phyloP scores from a whole-genome alignment of 345 rosid species.

The Reutealis trisperma region DNA sequence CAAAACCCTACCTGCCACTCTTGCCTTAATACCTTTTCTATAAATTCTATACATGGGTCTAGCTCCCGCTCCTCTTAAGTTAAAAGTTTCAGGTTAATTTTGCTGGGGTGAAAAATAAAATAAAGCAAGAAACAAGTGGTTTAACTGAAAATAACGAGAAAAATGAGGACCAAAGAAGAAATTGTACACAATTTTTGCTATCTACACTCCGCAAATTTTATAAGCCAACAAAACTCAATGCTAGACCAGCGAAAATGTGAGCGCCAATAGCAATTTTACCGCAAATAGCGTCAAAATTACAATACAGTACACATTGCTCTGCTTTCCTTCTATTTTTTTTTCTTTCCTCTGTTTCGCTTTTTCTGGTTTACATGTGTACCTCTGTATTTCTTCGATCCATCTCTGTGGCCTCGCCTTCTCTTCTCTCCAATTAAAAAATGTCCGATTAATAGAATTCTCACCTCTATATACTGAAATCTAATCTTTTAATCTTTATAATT shows the following conservation, averaged over 20 bases:
- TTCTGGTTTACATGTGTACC: constrained; percentile 5
- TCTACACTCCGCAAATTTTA: neutral
- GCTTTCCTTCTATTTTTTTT: neutral
- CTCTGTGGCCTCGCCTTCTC: neutral
- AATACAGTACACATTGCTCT: neutral
- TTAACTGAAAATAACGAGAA: neutral
- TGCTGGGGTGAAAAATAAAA: neutral
- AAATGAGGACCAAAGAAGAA: neutral
- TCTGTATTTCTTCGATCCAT: constrained; percentile 13
- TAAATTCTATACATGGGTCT: no score
- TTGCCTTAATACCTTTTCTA: no score
- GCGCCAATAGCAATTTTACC: constrained; percentile 20
- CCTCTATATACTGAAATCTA: neutral
- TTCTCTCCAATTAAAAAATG: neutral
- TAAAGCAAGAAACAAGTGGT: neutral
- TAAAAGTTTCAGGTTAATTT: neutral
- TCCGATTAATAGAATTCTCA: neutral
- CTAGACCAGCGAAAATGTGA: constrained; percentile 3
- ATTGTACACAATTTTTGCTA: neutral
- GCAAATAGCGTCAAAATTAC: constrained; percentile 8
- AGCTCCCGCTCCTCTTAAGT: no score
- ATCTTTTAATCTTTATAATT: neutral
- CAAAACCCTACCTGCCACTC: no score
- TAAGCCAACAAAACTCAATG: neutral
- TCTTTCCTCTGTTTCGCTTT: neutral